Evolutionary conservation across 2,329 filamentous ascomycete genomes (phyloP).

Genomic region (Alternaria sp.): DNA sequence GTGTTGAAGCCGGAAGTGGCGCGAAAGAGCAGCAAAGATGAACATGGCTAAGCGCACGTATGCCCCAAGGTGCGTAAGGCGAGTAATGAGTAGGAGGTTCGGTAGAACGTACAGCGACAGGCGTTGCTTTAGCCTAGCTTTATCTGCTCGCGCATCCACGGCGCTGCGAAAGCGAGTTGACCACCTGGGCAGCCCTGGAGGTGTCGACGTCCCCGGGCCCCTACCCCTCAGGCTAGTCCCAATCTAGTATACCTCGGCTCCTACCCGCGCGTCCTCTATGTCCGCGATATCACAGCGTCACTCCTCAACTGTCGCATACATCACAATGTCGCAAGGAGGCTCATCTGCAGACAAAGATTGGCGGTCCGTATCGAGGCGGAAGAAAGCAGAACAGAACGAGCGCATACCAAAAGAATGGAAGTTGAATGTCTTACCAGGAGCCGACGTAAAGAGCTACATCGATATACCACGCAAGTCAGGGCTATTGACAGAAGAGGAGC

Average conservation of each 20-base stretch:
- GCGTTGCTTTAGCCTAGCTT: background rate
- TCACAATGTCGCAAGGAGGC: conserved; percentile 21
- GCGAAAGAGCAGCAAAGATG: background rate
- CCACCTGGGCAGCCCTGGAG: background rate
- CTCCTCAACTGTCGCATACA: background rate
- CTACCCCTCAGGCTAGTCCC: conserved; percentile 24
- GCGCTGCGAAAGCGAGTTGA: background rate
- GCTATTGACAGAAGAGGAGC: conserved; percentile 57
- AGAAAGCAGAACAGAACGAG: conserved; percentile 50
- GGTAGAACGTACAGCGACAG: background rate
- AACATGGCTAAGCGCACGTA: background rate
- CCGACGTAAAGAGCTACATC: conserved; percentile 42
- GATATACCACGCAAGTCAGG: conserved; percentile 60
- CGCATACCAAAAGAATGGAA: conserved; percentile 55
- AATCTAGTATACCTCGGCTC: conserved; percentile 22
- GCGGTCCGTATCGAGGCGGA: conserved; percentile 50
- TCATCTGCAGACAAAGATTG: conserved; percentile 35
- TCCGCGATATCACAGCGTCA: background rate
- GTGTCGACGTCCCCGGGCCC: background rate
- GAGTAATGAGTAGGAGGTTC: background rate
- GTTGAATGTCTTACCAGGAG: conserved; percentile 35
- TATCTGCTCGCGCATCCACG: background rate
- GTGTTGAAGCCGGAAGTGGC: background rate
- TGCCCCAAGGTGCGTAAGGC: background rate
- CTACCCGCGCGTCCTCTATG: conserved; percentile 2